These are phyloP conservation scores for Nasturtium officinale DNA, from an alignment of 345 rosid genomes.

Conservation along the genomic window DNA sequence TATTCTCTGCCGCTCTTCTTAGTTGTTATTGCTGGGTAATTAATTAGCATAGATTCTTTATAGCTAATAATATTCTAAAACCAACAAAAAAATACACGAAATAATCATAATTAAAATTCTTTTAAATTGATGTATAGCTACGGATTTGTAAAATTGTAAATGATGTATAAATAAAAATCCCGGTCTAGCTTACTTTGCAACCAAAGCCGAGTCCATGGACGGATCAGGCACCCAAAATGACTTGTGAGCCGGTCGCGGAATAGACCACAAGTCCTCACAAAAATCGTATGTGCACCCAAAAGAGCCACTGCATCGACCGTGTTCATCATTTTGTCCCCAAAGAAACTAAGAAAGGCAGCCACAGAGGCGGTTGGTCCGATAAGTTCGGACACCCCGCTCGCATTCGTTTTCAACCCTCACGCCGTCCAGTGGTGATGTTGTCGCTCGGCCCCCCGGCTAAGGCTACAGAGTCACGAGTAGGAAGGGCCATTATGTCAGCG, in stretches of 20 bases:
- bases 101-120: neutral
- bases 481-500: slow-evolving; percentile 48
- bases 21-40: neutral
- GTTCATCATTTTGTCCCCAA: slow-evolving; percentile 45
- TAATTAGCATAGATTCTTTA: neutral
- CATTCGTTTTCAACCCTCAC: slow-evolving; percentile 55
- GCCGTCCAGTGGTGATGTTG: slow-evolving; percentile 54
- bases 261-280: slow-evolving; percentile 58
- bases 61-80: neutral
- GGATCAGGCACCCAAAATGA: no score
- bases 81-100: neutral
- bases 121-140: no score
- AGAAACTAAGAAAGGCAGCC: slow-evolving; percentile 42
- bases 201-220: slow-evolving; percentile 50
- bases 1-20: neutral
- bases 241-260: slow-evolving; percentile 54
- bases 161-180: no score
- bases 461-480: slow-evolving; percentile 59
- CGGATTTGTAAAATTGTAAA: no score
- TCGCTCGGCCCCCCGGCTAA: slow-evolving; percentile 58
- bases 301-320: slow-evolving; percentile 60
- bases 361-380: slow-evolving; percentile 48
- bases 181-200: slow-evolving; percentile 27
- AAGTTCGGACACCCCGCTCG: slow-evolving; percentile 44
- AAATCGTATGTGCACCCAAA: slow-evolving; percentile 69